These are phyloP conservation scores for Lyophyllum decastes DNA, from an alignment of 768 basidiomycete genomes.

Conservation along the genomic window DNA sequence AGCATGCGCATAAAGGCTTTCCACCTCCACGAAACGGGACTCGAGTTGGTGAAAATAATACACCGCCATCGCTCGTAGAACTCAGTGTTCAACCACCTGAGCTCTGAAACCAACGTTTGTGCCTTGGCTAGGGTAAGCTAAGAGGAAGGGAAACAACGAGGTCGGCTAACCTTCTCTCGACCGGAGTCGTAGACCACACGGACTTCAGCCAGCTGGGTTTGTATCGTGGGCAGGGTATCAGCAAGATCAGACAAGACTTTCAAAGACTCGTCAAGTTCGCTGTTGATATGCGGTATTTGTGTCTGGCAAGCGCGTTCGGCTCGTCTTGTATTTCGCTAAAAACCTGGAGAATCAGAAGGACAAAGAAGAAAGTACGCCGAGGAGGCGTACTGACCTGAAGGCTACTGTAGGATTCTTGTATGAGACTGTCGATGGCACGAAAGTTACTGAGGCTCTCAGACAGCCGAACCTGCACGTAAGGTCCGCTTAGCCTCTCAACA, in stretches of 20 bases:
- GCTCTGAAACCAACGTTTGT: constrained; percentile 57
- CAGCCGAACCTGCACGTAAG: constrained; percentile 51
- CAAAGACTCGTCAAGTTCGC: constrained; percentile 62
- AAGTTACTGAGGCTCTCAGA: constrained; percentile 76
- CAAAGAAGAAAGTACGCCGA: background rate
- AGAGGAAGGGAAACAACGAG: background rate
- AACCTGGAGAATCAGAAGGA: constrained; percentile 1
- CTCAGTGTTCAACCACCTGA: constrained; percentile 78
- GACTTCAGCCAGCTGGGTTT: constrained; percentile 62
- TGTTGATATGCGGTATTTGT: constrained; percentile 64
- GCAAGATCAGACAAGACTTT: constrained; percentile 58
- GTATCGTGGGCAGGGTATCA: constrained; percentile 60
- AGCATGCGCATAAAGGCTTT: constrained; percentile 61
- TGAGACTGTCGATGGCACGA: constrained; percentile 66
- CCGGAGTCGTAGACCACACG: constrained; percentile 72
- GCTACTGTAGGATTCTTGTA: constrained; percentile 63
- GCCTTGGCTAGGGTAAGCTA: constrained; percentile 44
- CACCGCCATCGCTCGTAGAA: constrained; percentile 75
- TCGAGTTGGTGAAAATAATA: constrained; percentile 71
- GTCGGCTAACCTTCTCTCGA: constrained; percentile 54
- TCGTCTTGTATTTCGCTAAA: constrained; percentile 57
- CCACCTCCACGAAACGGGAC: constrained; percentile 75
- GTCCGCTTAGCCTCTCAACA: constrained; percentile 1
- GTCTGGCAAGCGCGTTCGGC: constrained; percentile 57
- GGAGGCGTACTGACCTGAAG: constrained; percentile 50